Conservation (phyloP, 257 asterid species). For the Solanum rostratum region DNA sequence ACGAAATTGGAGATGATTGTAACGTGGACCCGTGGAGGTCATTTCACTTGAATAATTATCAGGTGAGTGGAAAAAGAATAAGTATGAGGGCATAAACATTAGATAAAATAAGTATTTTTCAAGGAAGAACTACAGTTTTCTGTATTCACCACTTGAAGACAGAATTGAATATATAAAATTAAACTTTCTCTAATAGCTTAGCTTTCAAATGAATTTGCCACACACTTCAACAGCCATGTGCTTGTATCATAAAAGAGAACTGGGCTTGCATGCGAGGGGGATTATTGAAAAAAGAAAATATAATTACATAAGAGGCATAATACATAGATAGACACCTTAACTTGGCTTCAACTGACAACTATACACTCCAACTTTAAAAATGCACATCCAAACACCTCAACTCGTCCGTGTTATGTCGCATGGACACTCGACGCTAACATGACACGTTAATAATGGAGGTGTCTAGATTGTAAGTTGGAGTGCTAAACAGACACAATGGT, state of each 20-base stretch:
- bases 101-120: not conserved
- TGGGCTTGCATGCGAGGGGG: rapidly evolving
- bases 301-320: not conserved
- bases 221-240: not conserved
- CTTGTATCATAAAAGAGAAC: not conserved
- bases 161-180: not conserved
- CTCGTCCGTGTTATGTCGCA: rapidly evolving
- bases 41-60: not conserved
- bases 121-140: not conserved
- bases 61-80: not conserved
- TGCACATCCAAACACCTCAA: not conserved
- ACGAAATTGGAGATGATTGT: not conserved
- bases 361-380: rapidly evolving
- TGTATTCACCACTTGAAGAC: not conserved
- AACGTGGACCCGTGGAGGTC: not conserved
- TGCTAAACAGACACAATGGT: not conserved
- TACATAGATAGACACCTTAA: not conserved
- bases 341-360: not conserved
- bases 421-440: not conserved
- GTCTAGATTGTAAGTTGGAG: not conserved
- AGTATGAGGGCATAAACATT: not conserved
- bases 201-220: not conserved
- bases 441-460: rapidly evolving
- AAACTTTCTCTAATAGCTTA: not conserved
- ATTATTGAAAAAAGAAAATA: not conserved